Conservation (phyloP, 352 stramenopile genomes). For the Phytopythium montanum region DNA sequence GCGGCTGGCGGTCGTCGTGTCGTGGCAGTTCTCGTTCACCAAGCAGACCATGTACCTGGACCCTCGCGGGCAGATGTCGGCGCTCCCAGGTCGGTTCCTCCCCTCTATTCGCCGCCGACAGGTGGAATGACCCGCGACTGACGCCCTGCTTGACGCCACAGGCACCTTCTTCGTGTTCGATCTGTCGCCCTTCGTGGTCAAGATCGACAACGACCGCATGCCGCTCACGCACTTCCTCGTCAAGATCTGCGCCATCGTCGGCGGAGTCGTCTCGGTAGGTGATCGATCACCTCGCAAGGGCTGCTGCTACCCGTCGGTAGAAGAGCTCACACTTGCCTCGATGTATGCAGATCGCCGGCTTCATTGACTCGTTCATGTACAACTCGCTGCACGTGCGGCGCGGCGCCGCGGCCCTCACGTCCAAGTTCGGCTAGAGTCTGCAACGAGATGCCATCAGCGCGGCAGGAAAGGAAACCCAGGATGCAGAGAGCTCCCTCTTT, state of each 20-base stretch:
- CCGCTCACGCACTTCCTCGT: constrained; percentile 84
- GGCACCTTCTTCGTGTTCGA: constrained; percentile 86
- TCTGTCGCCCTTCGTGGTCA: constrained; percentile 84
- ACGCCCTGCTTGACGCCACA: constrained; percentile 7
- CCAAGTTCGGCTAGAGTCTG: constrained; percentile 28
- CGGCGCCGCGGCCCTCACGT: constrained; percentile 17
- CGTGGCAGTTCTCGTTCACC: constrained; percentile 72
- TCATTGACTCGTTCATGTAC: constrained; percentile 87
- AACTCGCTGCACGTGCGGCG: constrained; percentile 69
- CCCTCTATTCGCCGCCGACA: background rate
- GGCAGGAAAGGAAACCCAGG: background rate
- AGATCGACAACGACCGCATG: constrained; percentile 77
- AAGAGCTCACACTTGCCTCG: background rate
- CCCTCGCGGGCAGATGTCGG: constrained; percentile 56
- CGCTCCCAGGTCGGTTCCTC: constrained; percentile 46
- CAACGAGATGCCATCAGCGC: background rate
- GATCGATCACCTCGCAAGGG: background rate
- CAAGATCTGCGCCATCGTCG: constrained; percentile 81
- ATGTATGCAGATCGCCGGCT: constrained; percentile 66
- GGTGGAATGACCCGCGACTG: no score
- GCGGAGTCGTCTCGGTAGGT: constrained; percentile 80
- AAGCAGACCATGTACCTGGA: constrained; percentile 77
- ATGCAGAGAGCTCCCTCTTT: background rate
- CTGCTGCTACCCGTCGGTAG: background rate
- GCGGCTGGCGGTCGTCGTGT: background rate